A percentile compares a stretch with the other conserved stretches of the same genome.
Conservation (phyloP, 805 yeast genomes). For the Cyberlindnera nakhonratchasimensis region DNA sequence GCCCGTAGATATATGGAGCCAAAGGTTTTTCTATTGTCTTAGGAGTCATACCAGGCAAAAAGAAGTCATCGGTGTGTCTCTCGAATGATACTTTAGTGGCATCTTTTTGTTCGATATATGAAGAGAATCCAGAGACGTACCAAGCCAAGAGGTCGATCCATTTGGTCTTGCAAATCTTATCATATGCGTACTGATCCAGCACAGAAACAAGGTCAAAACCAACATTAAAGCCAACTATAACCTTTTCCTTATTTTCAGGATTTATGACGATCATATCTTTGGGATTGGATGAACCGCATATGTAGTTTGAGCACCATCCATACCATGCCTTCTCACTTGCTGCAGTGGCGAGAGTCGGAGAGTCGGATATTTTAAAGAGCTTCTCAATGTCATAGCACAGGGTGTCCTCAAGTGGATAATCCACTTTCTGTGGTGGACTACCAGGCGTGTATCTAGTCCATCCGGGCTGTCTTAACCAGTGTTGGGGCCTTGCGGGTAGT, state of each 20-base stretch:
- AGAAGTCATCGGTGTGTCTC: conserved; percentile 4
- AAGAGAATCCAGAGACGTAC: conserved; percentile 40
- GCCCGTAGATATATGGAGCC: neutral
- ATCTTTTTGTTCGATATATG: neutral
- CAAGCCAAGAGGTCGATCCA: conserved; percentile 85
- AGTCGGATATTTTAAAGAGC: conserved; percentile 27
- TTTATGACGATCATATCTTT: conserved; percentile 53
- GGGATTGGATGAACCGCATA: conserved; percentile 53
- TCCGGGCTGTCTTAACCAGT: conserved; percentile 8
- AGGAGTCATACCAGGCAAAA: neutral
- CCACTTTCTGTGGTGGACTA: conserved; percentile 5
- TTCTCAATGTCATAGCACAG: conserved; percentile 13
- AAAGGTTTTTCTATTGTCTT: neutral
- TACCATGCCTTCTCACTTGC: conserved; percentile 77
- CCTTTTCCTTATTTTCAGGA: conserved; percentile 38
- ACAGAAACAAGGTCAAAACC: conserved; percentile 83
- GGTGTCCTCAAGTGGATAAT: conserved; percentile 6
- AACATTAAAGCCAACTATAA: conserved; percentile 82
- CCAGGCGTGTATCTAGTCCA: conserved; percentile 10
- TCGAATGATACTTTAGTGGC: neutral
- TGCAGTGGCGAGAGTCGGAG: conserved; percentile 79
- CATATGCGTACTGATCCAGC: conserved; percentile 68
- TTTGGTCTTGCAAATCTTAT: conserved; percentile 56
- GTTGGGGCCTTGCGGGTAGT: conserved; percentile 6
- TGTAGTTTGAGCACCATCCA: conserved; percentile 85